phyloP scores from a whole-genome alignment of 768 basidiomycete genomes.

The Termitomyces eurrhizus region DNA sequence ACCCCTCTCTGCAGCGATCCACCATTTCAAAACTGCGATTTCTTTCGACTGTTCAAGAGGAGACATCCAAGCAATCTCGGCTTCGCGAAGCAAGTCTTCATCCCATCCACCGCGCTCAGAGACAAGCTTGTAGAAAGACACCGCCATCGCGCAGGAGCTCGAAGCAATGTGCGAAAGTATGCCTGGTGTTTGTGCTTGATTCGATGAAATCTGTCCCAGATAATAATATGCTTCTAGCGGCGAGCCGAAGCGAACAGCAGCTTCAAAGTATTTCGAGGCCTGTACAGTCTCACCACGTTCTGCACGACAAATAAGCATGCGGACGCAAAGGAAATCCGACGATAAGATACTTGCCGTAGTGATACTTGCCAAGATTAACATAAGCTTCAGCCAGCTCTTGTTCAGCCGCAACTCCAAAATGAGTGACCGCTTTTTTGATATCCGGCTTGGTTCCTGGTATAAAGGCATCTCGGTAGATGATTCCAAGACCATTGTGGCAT shows the following conservation, averaged over 20 bases:
- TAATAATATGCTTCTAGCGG: slow-evolving; percentile 96
- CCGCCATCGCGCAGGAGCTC: slow-evolving; percentile 84
- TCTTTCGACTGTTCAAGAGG: slow-evolving; percentile 71
- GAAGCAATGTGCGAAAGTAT: slow-evolving; percentile 47
- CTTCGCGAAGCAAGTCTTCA: slow-evolving; percentile 77
- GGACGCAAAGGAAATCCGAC: background rate
- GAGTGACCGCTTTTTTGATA: slow-evolving; percentile 51
- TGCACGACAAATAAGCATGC: slow-evolving; percentile 27
- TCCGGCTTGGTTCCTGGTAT: slow-evolving; percentile 64
- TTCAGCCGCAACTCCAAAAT: slow-evolving; percentile 78
- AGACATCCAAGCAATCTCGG: slow-evolving; percentile 70
- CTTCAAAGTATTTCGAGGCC: slow-evolving; percentile 77
- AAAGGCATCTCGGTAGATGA: slow-evolving; percentile 90
- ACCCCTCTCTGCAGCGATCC: slow-evolving; percentile 91
- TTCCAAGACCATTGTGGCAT: slow-evolving; percentile 84
- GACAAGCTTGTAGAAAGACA: slow-evolving; percentile 91
- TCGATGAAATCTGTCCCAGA: slow-evolving; percentile 76
- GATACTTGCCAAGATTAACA: slow-evolving; percentile 82
- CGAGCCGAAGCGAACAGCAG: slow-evolving; percentile 82
- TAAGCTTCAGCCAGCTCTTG: slow-evolving; percentile 92
- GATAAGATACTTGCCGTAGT: slow-evolving; percentile 45
- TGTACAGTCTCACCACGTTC: slow-evolving; percentile 63
- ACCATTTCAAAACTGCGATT: slow-evolving; percentile 89
- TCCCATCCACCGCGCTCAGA: slow-evolving; percentile 89
- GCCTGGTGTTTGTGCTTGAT: slow-evolving; percentile 42